Evolutionary conservation across 306 rosid species (phyloP), one percentile per base, ranked within the genome.

Genomic region (Lablab purpureus): DNA sequence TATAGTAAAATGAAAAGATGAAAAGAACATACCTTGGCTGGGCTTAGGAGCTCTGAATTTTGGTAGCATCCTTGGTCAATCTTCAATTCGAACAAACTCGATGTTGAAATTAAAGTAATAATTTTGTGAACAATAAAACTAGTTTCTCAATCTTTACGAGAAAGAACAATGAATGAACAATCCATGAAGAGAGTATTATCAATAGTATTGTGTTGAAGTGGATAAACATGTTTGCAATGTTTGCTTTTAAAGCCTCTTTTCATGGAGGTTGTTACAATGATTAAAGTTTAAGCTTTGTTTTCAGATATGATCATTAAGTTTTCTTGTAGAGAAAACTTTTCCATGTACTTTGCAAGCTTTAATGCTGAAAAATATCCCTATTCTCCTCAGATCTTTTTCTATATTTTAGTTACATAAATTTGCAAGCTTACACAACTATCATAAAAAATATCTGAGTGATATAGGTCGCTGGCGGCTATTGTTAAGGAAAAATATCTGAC

Each of bases 21-120:
- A 63, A 63, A 12, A 54, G 67, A 86, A 15, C 76, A 34, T 83
- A 86, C 85, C 84, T 60, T 78, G 71, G 15, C 14, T 30, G 56
- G 43, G 43, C 70, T 75, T 78, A 27, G 67, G 43, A 78, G 85
- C 36, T 70, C 63, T 78, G 63, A 79, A 36, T 72, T 78, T 86
- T 60, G 83, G 23, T 74, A 75, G 65, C 94, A 85, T 86, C 4
- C 43, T 63, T 74, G 87, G 59, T 71, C 18, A 63, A 69, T 74
- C 55, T 68, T 50, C 36, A 6, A 32, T 32, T 50, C 17, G 30
- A 76, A 27, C 70, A 52, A 68, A 60, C 50, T 77, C 71, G 73
- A 30, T 17, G 27, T 19, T 50, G 64, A 63, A 23, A 34, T 34
- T 62, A 63, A 37, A 40, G 13, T 11, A 71, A 60, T 27, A 6